Evolutionary conservation across 2,329 filamentous ascomycete species (phyloP).

Genomic region (Ophiostoma quercus): DNA sequence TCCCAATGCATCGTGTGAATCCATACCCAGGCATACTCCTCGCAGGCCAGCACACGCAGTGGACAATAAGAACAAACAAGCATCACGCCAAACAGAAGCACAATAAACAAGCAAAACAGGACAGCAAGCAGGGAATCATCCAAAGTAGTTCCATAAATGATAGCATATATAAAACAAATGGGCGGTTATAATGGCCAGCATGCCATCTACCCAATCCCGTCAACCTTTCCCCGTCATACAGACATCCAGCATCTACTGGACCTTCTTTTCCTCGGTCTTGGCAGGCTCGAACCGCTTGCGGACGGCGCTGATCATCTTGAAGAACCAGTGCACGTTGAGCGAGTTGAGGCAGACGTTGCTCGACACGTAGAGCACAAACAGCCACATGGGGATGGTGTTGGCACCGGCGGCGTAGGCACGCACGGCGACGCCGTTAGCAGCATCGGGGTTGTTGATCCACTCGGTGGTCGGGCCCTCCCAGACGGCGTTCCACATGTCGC

Average conservation of each 20-base stretch:
- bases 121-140: background rate
- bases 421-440: constrained; percentile 33
- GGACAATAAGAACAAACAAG: background rate
- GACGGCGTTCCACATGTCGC: constrained; percentile 61
- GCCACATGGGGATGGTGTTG: constrained; percentile 61
- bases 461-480: constrained; percentile 37
- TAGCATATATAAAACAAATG: background rate
- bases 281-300: constrained; percentile 65
- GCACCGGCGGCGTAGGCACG: constrained; percentile 48
- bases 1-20: background rate
- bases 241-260: background rate
- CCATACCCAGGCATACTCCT: background rate
- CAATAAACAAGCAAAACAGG: background rate
- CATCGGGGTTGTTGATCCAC: constrained; percentile 27
- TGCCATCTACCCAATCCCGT: background rate
- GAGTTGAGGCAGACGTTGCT: constrained; percentile 68
- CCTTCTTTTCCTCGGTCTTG: constrained; percentile 13
- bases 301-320: constrained; percentile 78
- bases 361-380: constrained; percentile 60
- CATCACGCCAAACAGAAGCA: background rate
- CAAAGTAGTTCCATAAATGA: background rate
- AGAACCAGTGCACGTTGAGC: constrained; percentile 80
- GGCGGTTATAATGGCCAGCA: background rate
- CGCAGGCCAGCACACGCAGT: background rate
- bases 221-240: background rate